Base-by-base conservation (phyloP, 768 basidiomycete species). In the Gelatoporia subvermispora region DNA sequence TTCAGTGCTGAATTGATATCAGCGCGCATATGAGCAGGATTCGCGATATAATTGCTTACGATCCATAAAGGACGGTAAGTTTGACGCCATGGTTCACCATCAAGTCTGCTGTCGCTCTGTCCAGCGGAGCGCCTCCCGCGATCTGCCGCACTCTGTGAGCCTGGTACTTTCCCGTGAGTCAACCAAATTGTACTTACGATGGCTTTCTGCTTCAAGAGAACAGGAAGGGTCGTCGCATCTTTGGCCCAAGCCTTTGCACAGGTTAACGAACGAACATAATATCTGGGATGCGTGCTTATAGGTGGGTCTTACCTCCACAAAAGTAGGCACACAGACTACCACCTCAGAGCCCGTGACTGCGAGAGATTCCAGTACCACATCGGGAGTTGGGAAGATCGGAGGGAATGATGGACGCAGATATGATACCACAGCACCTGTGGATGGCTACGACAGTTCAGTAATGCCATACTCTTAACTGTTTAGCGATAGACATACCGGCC, bases 191-290 rank as follows among this genome's bases (percentile, higher is more conserved):
- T 46, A 43, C 51, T 21, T 21, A 56, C 58, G 23, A 59, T 48
- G 13, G 52, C 55, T 5, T 43, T 37, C 1, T 53, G 42, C 5
- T 47, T 56, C 48, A 51, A 53, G 36, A 59, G 36, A 35, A 24
- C 23, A 21, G 45, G 38, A 44, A 52, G 48, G 35, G 56, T 53
- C 11, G 41, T 50, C 5, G 55, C 52, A 22, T 54, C 41, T n/a
- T 37, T 38, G 5, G 58, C 40, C 58, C 54, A 59, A n/a, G 49
- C 46, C 57, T 58, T 35, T n/a, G n/a, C n/a, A 2, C 21, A 2
- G n/a, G n/a, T n/a, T n/a, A 35, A 42, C 18, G 15, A 4, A 7
- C 8, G 4, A 38, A 24, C 21, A 15, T 20, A 13, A n/a, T 24
- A 37, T 28, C 8, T 2, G 8, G 13, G 8, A 18, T 20, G n/a